Base-by-base conservation (phyloP, 192 early-diverging fungal genomes). In the Linnemannia schmuckeri region DNA sequence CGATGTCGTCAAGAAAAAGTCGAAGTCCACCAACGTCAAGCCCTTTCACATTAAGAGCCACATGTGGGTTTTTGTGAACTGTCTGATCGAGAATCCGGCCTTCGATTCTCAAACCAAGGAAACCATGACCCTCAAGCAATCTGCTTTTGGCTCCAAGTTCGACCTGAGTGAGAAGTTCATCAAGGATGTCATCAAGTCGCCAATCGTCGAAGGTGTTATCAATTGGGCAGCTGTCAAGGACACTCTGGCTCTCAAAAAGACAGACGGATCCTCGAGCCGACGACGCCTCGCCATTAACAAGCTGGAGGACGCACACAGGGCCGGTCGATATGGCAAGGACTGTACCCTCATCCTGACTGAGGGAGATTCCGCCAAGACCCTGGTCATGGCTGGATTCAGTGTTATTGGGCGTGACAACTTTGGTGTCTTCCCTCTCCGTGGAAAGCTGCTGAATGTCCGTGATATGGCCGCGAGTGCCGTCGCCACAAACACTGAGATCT, bases 51-150 rank as follows among this genome's bases (percentile, higher is more conserved):
- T 96, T 83, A 97, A 97, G 82, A 95, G 90, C 69, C 96, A 99
- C 81, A 92, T 99, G 88, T 96, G 94, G 91, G 77, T 99, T 18
- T 99, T 98, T 92, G 92, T 99, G 83, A 99, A 99, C 89, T 95
- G 94, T 85, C 79, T 94, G 75, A 98, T 99, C 72, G 97, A 95
- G 76, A 99, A 99, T 79, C 97, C 98, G 12, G 89, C 96, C 15
- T 99, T 99, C 88, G 97, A 99, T 88, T 98, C 97, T 42, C 98
- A 99, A 89, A 99, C 97, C 35, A 99, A 99, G 87, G 98, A 98
- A 81, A 97, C 91, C 75, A 92, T 99, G 94, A 99, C 97, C 22
- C 88, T 98, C 71, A 91, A 94, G 52, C 49, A 79, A 33, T 91
- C 93, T 0, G 82, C 92, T 5, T 99, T 99, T 88, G 96, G 96